Evolutionary conservation across 768 basidiomycete species (phyloP), one percentile per base, ranked within the genome.

Genomic region (Arthromyces matolae): DNA sequence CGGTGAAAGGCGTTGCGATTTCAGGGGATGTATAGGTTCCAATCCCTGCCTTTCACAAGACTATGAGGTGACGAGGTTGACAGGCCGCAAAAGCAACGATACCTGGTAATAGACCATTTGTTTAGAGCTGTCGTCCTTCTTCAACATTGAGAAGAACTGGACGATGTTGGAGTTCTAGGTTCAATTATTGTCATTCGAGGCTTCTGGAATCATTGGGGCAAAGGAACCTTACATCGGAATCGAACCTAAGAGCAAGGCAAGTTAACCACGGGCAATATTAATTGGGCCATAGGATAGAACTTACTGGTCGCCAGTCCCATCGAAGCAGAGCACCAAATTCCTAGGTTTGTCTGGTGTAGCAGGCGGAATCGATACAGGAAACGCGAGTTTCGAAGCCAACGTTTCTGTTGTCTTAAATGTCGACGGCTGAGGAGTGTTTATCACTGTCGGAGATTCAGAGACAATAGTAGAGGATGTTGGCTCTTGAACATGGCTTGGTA

Each of bases 21-120:
- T 76, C 55, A 0, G 79, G 79, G 6, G 69, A 64, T 6, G 71
- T 73, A 44, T 83, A 84, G 1, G 81, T 84, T 3, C 81, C 81
- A 36, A 83, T 83, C 6, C 82, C 81, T 20, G 81, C 75, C 52
- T 47, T 33, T 16, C 14, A 31, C 27, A 32, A 48, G 32, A 14
- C 29, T 12, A 12, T 24, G 14, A 12, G 19, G 28, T 5, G n/a
- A 27, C 16, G 14, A 22, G 6, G 22, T 12, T 23, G 2, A 20
- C 38, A 16, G 14, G 20, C 29, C 4, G 7, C 29, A 18, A 7
- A 14, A 38, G 16, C 24, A n/a, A 31, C 6, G 4, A 24, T 47
- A 60, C 69, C 63, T 75, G 73, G 52, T 75, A 73, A 49, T 75
- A 75, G 16, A 67, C 66, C 65, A 73, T 61, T 50, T 75, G 73